Evolutionary conservation across 2,329 filamentous ascomycete species (phyloP), one percentile per base, ranked within the genome.

Genomic region (Phialophora chinensis): DNA sequence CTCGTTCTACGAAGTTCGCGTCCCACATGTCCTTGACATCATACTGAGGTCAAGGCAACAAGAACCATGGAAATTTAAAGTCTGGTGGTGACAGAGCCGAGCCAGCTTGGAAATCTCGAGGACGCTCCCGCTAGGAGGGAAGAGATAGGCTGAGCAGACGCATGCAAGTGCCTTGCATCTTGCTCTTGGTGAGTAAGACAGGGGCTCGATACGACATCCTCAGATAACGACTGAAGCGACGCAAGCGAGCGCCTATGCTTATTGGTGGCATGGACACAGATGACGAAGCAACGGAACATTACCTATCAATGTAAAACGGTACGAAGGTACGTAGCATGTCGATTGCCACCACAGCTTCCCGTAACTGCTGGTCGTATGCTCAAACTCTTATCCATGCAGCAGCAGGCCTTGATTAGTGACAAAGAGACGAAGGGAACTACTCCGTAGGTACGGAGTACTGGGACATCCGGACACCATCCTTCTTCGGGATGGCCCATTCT

Each of bases 141-240:
- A 52, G 49, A 12, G 10, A 52, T 20, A 52, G 49, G 23, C 49
- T 23, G n/a, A 4, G 20, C 23, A 23, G 49, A 35, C 17, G 17
- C 29, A 33, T 35, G 53, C 53, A 55, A 55, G 53, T 25, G 53
- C 53, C 53, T 55, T 35, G 29, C 53, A 55, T 31, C 17, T 55
- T 35, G 53, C 8, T 14, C 29, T 20, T 55, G 8, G 4, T 27
- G 10, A 29, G 29, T 33, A 4, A 55, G 10, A 2, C 12, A 52
- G 25, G 44, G 5, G 49, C 38, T 42, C 14, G 1, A 17, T 4
- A 42, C 0, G 35, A 17, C 38, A 44, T n/a, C 1, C 10, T 44
- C 38, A n/a, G 38, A 44, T 23, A 12, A 27, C 25, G 53, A 33
- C 29, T 1, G 12, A n/a, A 55, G 53, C 53, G 53, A 54, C 25